Evolutionary conservation across 2,329 filamentous ascomycete species (phyloP), one percentile per base, ranked within the genome.

Genomic region (Phaeosphaeria sp.): DNA sequence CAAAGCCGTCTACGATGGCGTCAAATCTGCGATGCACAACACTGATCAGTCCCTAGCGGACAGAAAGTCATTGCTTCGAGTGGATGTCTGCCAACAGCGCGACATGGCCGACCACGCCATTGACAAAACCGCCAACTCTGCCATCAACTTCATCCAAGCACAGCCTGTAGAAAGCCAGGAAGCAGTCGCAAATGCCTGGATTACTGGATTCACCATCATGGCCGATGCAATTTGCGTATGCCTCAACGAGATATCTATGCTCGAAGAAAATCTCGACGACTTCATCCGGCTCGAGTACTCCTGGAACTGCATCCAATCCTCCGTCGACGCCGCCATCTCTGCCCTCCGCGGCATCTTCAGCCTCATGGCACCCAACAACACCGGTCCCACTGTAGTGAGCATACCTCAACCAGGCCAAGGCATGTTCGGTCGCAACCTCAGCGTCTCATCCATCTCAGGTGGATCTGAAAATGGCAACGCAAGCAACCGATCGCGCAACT

Each of bases 211-310:
- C 2, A 80, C 79, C 3, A 78, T 82, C 61, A 74, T 82, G 33
- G 78, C 79, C 11, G 80, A 82, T 56, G 78, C 78, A 17, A 75
- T 81, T 22, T 74, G 78, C 52, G 75, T 81, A 18, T 77, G 79
- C 24, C 63, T 80, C 42, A 71, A 74, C 39, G 69, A 81, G 49
- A 77, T 81, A 61, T 71, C 77, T 17, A 57, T 65, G 7, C 65
- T 82, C 4, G 79, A 81, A 42, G 58, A 72, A 5, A 75, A 74
- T 60, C 69, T 80, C 47, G 72, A 79, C 55, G 80, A 82, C 65
- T 81, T 81, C 59, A 81, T 82, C 54, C 76, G 77, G 2, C 71
- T 82, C 8, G 80, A 82, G 55, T 79, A 81, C 54, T 74, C 75
- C 42, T 81, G 77, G 75, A 77, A 71, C 21, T 74, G 64, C 9